Evolutionary conservation across 495 filamentous ascomycete species (phyloP).

Genomic region (Penicillium fimorum): DNA sequence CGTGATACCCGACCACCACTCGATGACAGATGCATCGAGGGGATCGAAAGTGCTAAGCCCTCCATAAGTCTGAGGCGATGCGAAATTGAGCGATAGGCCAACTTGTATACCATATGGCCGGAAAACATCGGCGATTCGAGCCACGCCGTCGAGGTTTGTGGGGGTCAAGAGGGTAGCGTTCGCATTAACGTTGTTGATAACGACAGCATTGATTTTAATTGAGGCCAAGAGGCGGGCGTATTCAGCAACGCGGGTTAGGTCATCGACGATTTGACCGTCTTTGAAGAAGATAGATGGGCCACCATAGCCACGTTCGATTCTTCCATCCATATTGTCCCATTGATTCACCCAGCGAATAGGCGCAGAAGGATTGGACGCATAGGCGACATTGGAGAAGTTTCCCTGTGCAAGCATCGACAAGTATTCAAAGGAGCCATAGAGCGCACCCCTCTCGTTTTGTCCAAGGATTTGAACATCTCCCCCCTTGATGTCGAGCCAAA

Average conservation of each 20-base stretch:
- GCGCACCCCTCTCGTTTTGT: conserved; percentile 63
- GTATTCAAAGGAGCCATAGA: conserved; percentile 71
- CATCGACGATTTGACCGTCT: conserved; percentile 50
- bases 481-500: conserved; percentile 52
- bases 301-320: conserved; percentile 68
- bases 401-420: conserved; percentile 62
- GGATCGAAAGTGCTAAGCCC: conserved; percentile 64
- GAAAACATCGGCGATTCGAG: conserved; percentile 60
- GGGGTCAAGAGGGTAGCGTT: conserved; percentile 55
- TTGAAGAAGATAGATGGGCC: conserved; percentile 68
- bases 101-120: conserved; percentile 66
- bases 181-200: conserved; percentile 76
- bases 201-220: conserved; percentile 61
- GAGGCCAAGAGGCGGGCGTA: conserved; percentile 71
- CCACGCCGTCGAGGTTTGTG: conserved; percentile 59
- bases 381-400: conserved; percentile 53
- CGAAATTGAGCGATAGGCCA: conserved; percentile 67
- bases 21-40: conserved; percentile 55
- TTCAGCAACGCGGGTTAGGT: conserved; percentile 57
- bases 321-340: conserved; percentile 73
- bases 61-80: conserved; percentile 57
- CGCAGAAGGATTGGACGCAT: conserved; percentile 56
- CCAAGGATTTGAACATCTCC: conserved; percentile 57
- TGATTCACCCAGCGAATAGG: conserved; percentile 70
- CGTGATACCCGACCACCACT: conserved; percentile 62